Conservation (phyloP, 1,284 basidiomycete species). For the Mycosarcoma maydis region DNA sequence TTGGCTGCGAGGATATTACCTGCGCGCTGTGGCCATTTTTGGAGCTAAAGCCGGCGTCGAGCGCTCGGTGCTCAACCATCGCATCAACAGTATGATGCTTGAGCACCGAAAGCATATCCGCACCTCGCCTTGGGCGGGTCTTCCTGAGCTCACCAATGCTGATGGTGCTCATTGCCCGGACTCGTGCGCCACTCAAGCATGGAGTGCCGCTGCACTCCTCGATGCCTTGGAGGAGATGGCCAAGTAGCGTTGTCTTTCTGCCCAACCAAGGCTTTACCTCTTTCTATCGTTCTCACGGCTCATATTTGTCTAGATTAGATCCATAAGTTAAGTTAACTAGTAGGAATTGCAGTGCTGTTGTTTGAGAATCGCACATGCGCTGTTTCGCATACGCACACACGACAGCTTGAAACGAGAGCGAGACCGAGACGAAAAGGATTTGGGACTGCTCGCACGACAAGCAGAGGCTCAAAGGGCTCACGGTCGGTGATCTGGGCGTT, state of each 20-base stretch:
- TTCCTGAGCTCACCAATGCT: conserved; percentile 62
- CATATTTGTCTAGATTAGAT: background rate
- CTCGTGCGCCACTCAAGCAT: conserved; percentile 61
- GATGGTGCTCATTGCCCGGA: conserved; percentile 55
- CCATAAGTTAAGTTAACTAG: background rate
- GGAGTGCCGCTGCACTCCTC: conserved; percentile 57
- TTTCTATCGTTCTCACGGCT: no score
- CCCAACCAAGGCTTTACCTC: no score
- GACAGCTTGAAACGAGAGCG: background rate
- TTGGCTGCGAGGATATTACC: conserved; percentile 93
- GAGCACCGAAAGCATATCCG: conserved; percentile 54
- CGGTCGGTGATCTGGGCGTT: no score
- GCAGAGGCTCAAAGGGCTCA: background rate
- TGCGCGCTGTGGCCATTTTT: conserved; percentile 77
- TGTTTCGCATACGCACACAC: no score
- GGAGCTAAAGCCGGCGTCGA: conserved; percentile 66
- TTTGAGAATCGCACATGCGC: no score
- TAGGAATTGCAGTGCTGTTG: conserved; percentile 7
- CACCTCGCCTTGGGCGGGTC: conserved; percentile 54
- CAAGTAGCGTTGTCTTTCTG: conserved; percentile 9
- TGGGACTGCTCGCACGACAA: background rate
- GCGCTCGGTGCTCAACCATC: conserved; percentile 43
- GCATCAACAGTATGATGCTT: conserved; percentile 47
- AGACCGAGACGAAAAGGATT: background rate
- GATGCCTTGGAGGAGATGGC: conserved; percentile 56